Evolutionary conservation across 2,329 filamentous ascomycete genomes (phyloP).

Genomic region (Cladosporium halotolerans): DNA sequence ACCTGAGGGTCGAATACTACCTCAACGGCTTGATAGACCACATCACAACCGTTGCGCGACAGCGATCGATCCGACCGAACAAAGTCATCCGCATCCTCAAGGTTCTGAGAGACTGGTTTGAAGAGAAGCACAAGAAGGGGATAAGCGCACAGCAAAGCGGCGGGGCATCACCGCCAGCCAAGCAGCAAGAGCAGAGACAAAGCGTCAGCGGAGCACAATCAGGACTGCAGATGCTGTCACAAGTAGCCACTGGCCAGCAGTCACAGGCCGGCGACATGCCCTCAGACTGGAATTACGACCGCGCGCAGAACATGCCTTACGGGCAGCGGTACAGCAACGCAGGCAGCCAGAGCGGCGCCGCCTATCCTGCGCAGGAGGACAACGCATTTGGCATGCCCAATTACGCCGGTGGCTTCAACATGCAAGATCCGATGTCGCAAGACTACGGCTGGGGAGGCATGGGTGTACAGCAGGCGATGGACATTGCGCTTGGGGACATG

Average conservation of each 20-base stretch:
- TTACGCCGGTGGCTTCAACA: background rate
- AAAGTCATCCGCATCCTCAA: constrained; percentile 44
- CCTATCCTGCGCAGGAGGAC: background rate
- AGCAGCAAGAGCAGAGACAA: constrained; percentile 7
- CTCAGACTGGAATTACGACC: background rate
- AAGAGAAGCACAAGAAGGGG: constrained; percentile 29
- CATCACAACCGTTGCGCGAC: constrained; percentile 4
- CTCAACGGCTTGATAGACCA: constrained; percentile 38
- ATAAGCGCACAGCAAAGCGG: constrained; percentile 18
- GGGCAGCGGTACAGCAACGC: constrained; percentile 1
- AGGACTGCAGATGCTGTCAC: constrained; percentile 21
- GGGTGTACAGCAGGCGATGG: constrained; percentile 32
- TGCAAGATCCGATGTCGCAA: constrained; percentile 15
- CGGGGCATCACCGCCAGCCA: constrained; percentile 12
- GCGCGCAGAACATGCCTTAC: constrained; percentile 1
- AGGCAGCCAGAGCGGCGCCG: background rate
- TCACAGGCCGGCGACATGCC: background rate
- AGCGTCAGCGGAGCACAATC: constrained; percentile 13
- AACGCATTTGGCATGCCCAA: background rate
- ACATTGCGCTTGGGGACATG: constrained; percentile 29
- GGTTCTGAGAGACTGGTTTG: constrained; percentile 41
- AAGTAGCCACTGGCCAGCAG: constrained; percentile 20
- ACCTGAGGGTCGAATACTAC: constrained; percentile 42
- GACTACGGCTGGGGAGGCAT: constrained; percentile 27
- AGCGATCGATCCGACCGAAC: constrained; percentile 4